phyloP scores from a whole-genome alignment of 2,329 filamentous ascomycete genomes.

The Colletotrichum sojae region DNA sequence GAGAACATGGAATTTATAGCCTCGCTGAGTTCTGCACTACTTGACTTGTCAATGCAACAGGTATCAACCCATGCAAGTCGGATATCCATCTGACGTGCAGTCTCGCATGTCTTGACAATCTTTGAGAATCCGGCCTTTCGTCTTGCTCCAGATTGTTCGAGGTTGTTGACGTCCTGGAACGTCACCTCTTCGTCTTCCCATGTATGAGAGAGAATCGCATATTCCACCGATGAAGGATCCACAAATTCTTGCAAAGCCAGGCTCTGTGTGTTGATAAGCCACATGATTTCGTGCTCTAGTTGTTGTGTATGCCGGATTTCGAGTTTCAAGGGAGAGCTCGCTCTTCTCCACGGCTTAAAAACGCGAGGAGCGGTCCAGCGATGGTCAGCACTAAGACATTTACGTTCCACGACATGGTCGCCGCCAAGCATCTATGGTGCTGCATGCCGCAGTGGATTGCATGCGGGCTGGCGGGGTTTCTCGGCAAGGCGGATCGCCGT shows the following conservation, averaged over 20 bases:
- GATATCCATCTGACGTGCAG: constrained; percentile 14
- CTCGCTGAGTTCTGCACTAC: constrained; percentile 42
- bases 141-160: background rate
- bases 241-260: background rate
- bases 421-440: no score
- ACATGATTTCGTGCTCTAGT: background rate
- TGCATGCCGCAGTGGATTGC: no score
- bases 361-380: no score
- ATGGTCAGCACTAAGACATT: no score
- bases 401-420: no score
- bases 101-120: constrained; percentile 18
- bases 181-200: constrained; percentile 45
- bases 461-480: no score
- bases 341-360: no score
- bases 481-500: no score
- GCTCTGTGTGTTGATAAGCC: constrained; percentile 1
- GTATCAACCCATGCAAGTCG: constrained; percentile 45
- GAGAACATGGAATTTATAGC: constrained; percentile 40
- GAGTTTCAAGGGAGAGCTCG: background rate
- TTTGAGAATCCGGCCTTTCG: constrained; percentile 29
- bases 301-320: background rate
- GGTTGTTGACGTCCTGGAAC: constrained; percentile 38
- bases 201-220: constrained; percentile 46
- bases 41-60: constrained; percentile 46
- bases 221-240: constrained; percentile 12